These are phyloP conservation scores for Sporothrix pallida DNA, from an alignment of 2,329 filamentous ascomycete species.

Conservation along the genomic window DNA sequence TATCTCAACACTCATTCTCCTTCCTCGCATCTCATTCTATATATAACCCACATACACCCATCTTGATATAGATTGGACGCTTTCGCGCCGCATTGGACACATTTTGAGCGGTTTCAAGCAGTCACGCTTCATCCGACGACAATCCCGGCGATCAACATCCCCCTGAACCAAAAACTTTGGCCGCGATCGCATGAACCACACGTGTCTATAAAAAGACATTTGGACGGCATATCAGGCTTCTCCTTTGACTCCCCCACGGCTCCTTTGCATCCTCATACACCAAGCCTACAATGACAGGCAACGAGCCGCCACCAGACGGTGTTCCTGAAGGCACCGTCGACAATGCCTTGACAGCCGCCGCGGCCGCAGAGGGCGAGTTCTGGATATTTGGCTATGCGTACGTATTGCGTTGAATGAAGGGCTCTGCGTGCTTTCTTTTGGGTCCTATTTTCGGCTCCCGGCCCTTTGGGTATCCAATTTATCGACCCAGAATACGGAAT, in stretches of 20 bases:
- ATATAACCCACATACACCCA: slow-evolving; percentile 6
- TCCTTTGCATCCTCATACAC: not conserved
- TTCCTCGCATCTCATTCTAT: slow-evolving; percentile 1
- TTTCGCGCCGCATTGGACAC: not conserved
- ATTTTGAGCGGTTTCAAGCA: not conserved
- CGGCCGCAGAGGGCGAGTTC: slow-evolving; percentile 63
- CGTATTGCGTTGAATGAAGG: slow-evolving; percentile 24
- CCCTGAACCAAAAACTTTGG: not conserved
- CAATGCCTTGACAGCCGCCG: slow-evolving; percentile 22
- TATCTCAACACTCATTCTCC: not conserved
- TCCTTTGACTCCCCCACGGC: not conserved
- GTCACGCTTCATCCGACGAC: slow-evolving; percentile 5
- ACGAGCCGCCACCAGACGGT: slow-evolving; percentile 22
- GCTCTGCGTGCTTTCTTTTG: not conserved
- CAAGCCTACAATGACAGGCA: slow-evolving; percentile 16
- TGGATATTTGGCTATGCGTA: slow-evolving; percentile 99
- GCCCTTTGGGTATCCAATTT: not conserved
- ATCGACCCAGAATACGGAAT: no score
- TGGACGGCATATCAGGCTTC: not conserved
- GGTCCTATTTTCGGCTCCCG: not conserved
- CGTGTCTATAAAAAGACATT: not conserved
- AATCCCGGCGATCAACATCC: not conserved
- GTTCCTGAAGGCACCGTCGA: slow-evolving; percentile 18
- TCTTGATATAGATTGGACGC: no score
- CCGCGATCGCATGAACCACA: not conserved